A percentile compares a stretch with the other conserved stretches of the same genome.
phyloP scores from a whole-genome alignment of 2,329 filamentous ascomycete species.

The Rutstroemia sp. region DNA sequence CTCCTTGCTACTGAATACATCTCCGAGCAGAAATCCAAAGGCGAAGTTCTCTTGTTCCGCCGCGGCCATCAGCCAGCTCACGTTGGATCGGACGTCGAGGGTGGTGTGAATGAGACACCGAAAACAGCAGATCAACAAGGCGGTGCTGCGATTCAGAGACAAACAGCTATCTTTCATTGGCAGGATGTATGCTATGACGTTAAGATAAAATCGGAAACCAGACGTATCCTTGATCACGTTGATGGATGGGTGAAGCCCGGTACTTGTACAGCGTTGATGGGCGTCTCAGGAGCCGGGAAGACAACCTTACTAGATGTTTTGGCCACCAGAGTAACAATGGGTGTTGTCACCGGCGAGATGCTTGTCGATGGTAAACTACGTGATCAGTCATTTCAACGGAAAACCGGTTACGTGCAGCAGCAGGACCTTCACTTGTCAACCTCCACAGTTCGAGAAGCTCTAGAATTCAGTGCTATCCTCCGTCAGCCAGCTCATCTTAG shows the following conservation, averaged over 20 bases:
- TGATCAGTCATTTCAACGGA: constrained; percentile 71
- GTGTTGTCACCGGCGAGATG: constrained; percentile 82
- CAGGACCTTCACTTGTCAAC: constrained; percentile 84
- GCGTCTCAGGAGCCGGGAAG: constrained; percentile 61
- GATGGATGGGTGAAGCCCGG: constrained; percentile 67
- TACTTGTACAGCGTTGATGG: constrained; percentile 61
- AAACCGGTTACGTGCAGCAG: constrained; percentile 66
- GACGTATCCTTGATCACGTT: constrained; percentile 59
- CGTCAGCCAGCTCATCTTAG: constrained; percentile 73
- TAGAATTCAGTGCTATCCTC: constrained; percentile 77
- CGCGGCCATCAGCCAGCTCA: not conserved
- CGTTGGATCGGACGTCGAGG: no score
- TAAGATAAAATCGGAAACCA: constrained; percentile 54
- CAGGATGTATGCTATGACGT: constrained; percentile 59
- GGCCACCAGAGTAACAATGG: constrained; percentile 74
- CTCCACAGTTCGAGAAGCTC: constrained; percentile 78
- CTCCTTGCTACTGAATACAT: constrained; percentile 56
- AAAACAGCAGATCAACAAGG: constrained; percentile 27
- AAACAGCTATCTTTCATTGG: constrained; percentile 18
- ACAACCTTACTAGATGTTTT: constrained; percentile 79
- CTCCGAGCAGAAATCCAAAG: constrained; percentile 63
- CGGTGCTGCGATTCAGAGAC: constrained; percentile 1
- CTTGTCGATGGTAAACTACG: constrained; percentile 50
- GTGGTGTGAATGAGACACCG: constrained; percentile 42
- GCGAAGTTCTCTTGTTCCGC: constrained; percentile 68